Evolutionary conservation across 78 protist species (phyloP).

Genomic region (Mastigamoeba balamuthi): DNA sequence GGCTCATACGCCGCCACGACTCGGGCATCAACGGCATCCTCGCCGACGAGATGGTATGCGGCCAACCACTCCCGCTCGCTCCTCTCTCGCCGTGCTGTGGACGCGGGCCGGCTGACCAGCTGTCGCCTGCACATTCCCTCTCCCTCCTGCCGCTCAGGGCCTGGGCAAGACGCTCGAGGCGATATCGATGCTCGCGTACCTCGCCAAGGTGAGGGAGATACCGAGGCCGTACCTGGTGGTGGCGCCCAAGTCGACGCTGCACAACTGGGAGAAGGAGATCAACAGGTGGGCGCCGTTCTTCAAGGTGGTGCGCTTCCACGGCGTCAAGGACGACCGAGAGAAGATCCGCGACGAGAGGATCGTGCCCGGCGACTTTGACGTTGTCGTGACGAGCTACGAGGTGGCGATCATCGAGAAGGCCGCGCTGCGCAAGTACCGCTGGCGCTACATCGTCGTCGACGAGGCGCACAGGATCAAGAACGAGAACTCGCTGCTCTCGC

Average conservation of each 20-base stretch:
- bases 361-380: constrained; percentile 67
- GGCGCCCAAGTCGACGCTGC: constrained; percentile 86
- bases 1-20: constrained; percentile 75
- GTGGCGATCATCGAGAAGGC: constrained; percentile 66
- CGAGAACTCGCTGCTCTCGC: constrained; percentile 74
- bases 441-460: constrained; percentile 87
- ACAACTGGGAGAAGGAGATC: constrained; percentile 83
- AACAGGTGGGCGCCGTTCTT: constrained; percentile 74
- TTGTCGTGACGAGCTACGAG: constrained; percentile 85
- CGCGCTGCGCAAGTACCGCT: constrained; percentile 58
- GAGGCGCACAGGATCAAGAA: constrained; percentile 98
- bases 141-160: constrained; percentile 24
- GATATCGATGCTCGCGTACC: constrained; percentile 68
- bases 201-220: constrained; percentile 37
- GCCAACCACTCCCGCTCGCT: background rate
- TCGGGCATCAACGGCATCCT: constrained; percentile 90
- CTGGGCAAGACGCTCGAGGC: constrained; percentile 89
- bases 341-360: background rate
- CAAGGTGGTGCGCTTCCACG: constrained; percentile 59
- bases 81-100: background rate
- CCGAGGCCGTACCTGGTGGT: constrained; percentile 82
- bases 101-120: background rate
- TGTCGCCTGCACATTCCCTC: background rate
- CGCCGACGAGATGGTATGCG: constrained; percentile 72
- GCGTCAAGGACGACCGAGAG: constrained; percentile 71